These are phyloP conservation scores for Barnettozyma hawaiiensis DNA, from an alignment of 1,139 yeast species.

Conservation along the genomic window DNA sequence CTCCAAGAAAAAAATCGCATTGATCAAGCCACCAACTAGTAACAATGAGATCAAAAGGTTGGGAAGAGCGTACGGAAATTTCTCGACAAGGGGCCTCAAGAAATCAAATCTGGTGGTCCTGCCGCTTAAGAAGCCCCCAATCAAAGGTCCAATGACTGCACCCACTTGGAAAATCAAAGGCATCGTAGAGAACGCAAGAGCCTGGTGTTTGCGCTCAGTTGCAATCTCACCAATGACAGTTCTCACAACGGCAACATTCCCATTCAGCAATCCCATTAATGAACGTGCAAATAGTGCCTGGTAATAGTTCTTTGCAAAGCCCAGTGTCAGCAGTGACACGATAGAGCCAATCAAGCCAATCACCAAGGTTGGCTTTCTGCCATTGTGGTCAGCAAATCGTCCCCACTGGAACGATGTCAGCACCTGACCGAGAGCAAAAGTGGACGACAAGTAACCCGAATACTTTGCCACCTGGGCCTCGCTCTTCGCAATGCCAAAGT, in stretches of 20 bases:
- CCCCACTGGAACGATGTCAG: constrained; percentile 58
- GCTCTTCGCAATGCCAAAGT: constrained; percentile 45
- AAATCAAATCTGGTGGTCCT: constrained; percentile 21
- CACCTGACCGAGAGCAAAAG: constrained; percentile 49
- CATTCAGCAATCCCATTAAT: constrained; percentile 51
- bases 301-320: constrained; percentile 44
- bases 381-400: constrained; percentile 43
- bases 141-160: constrained; percentile 49
- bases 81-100: constrained; percentile 30
- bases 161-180: constrained; percentile 60
- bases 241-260: constrained; percentile 55
- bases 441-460: constrained; percentile 53
- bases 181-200: constrained; percentile 52
- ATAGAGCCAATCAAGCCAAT: constrained; percentile 48
- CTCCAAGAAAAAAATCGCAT: constrained; percentile 48
- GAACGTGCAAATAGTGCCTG: constrained; percentile 48
- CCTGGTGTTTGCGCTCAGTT: constrained; percentile 49
- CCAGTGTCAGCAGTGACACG: constrained; percentile 43
- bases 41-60: constrained; percentile 47
- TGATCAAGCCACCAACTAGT: constrained; percentile 21
- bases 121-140: constrained; percentile 43
- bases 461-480: constrained; percentile 51
- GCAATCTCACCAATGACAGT: constrained; percentile 58
- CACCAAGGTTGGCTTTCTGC: constrained; percentile 49
- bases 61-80: constrained; percentile 54